Percentiles rank a stretch among this genome's conserved stretches.
phyloP scores from a whole-genome alignment of 192 early-diverging fungal species.

The Spizellomyces sp. region DNA sequence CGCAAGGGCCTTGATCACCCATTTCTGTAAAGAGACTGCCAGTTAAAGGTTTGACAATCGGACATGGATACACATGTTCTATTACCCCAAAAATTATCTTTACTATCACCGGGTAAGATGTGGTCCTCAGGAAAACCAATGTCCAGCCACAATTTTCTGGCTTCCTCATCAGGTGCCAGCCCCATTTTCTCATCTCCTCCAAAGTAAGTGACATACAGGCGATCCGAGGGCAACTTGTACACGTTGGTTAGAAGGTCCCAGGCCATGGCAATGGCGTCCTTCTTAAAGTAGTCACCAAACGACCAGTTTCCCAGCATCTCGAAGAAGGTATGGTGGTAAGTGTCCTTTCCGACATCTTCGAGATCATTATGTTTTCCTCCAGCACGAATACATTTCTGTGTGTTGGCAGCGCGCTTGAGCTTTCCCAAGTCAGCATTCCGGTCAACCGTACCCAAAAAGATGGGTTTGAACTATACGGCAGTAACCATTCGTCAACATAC shows the following conservation, averaged over 20 bases:
- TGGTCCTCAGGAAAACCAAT: constrained; percentile 81
- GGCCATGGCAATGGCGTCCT: constrained; percentile 85
- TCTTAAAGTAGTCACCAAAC: constrained; percentile 99
- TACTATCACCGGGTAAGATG: constrained; percentile 83
- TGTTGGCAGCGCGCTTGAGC: constrained; percentile 90
- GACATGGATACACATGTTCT: constrained; percentile 1
- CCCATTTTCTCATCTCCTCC: constrained; percentile 83
- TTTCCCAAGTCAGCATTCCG: constrained; percentile 90
- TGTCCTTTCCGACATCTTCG: constrained; percentile 97
- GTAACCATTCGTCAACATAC: too few species aligned
- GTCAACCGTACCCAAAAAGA: constrained; percentile 94
- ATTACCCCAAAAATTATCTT: constrained; percentile 98
- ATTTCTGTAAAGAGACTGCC: constrained; percentile 64
- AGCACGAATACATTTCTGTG: constrained; percentile 98
- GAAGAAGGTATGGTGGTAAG: constrained; percentile 99
- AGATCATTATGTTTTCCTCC: constrained; percentile 99
- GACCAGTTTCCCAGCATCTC: constrained; percentile 99
- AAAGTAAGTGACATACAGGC: constrained; percentile 97
- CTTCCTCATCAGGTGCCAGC: constrained; percentile 83
- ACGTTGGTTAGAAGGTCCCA: constrained; percentile 93
- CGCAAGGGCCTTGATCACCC: constrained; percentile 97
- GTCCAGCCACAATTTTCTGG: constrained; percentile 89
- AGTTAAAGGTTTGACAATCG: background rate
- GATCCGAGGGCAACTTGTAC: constrained; percentile 77
- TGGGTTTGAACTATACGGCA: constrained; percentile 80